Evolutionary conservation across 2,329 filamentous ascomycete species (phyloP), one percentile per base, ranked within the genome.

Genomic region (Talaromyces verruculosus): DNA sequence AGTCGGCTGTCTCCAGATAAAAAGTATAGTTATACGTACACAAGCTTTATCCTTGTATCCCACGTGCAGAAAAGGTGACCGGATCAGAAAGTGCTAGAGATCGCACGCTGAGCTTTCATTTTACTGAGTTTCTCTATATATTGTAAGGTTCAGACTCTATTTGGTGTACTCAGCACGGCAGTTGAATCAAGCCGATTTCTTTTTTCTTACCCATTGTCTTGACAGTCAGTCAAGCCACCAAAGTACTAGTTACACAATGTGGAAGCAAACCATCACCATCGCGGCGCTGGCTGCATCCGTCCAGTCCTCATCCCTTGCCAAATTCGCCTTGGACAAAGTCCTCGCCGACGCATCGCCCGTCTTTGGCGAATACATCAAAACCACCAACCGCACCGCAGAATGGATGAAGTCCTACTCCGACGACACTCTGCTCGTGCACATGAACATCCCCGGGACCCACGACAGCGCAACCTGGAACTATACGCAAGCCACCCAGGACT

Each of bases 401-500:
- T 84, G 83, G 83, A 85, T 85, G 83, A 74, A 76, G 28, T 64
- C 55, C 0, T 76, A 82, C 47, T 71, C 78, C 1, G 82, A 85
- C 67, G 67, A 74, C 15, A 83, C 77, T 0, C 75, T 71, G 2
- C 68, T 85, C 0, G 76, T 80, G 2, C 81, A 81, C 19, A 77
- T 85, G 72, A 84, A 82, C 68, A 80, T 85, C 45, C 83, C 83
- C 2, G 84, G 83, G 1, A 80, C 64, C 13, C 83, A 85, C 72
- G 83, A 85, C 70, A 77, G 79, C 3, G 78, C 80, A 1, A 84
- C 83, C 0, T 85, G 83, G 83, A 84, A 84, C 71, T 85, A 84
- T 69, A 79, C 74, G 11, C 72, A 75, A 28, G 72, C 73, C 0
- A 83, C 80, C 0, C 81, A 83, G 68, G 71, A 80, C 43, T 65